Evolutionary conservation across 768 basidiomycete genomes (phyloP), one percentile per base, ranked within the genome.

Genomic region (Vararia minispora): DNA sequence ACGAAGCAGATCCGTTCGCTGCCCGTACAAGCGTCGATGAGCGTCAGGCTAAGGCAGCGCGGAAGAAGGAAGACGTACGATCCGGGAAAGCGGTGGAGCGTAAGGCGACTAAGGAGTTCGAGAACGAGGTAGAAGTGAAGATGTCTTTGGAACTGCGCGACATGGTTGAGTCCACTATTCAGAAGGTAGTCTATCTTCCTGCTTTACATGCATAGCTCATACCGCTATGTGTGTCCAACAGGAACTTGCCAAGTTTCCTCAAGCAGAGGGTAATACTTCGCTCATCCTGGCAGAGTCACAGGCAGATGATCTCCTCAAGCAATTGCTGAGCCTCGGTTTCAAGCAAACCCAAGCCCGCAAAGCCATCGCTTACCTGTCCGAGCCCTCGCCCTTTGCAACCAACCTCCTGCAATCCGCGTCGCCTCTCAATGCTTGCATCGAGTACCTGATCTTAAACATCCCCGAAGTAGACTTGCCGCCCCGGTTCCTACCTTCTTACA

Each of bases 381-480:
- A 58, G 12, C 63, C 76, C 11, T 80, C 79, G 9, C 55, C 69
- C 3, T 59, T 82, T n/a, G 63, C 74, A 5, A 65, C 72, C 13
- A 74, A 72, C 27, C 65, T 94, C 11, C 62, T 90, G 24, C 58
- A 54, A 6, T 63, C 72, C 5, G 56, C 77, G 2, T 64, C 74
- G 5, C 73, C 80, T 4, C 57, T 89, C 11, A 78, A 89, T 52
- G 85, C 88, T 0, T 76, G 76, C 36, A 79, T 91, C 31, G 84
- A 90, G 47, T 88, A 87, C 59, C 67, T 95, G 3, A 68, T 94
- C 31, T 66, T 94, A 16, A 74, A 86, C 49, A 54, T 85, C 5
- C 83, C 90, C 0, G 91, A 97, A 61, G 80, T 85, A 41, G 90
- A 94, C 49, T 69, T 95, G 4, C 92, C 92, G 0, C 53, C 65